A percentile compares a stretch with the other conserved stretches of the same genome.
phyloP scores from a whole-genome alignment of 2,329 filamentous ascomycete species.

The Cercospora sp. region DNA sequence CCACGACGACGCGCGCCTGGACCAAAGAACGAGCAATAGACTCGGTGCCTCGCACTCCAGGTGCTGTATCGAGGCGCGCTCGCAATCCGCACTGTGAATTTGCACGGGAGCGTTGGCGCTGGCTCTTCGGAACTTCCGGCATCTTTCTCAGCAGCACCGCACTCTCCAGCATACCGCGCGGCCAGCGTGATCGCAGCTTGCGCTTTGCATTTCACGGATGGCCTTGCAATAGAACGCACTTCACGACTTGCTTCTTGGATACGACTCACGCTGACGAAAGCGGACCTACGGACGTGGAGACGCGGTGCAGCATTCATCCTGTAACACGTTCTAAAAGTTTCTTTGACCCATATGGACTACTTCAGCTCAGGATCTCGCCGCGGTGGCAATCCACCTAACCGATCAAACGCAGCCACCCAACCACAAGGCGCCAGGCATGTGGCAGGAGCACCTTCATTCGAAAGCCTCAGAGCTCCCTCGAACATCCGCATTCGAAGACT shows the following conservation, averaged over 20 bases:
- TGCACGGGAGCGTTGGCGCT: neutral
- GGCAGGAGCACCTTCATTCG: constrained; percentile 30
- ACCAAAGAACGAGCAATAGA: neutral
- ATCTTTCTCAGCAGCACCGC: neutral
- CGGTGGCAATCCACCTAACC: constrained; percentile 20
- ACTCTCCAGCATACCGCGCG: neutral
- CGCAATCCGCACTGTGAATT: neutral
- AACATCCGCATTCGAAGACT: constrained; percentile 38
- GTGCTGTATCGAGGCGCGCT: neutral
- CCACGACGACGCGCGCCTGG: neutral
- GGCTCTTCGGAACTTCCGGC: neutral
- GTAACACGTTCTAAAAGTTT: neutral
- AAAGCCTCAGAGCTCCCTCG: constrained; percentile 35
- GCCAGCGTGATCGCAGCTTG: neutral
- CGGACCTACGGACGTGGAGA: neutral
- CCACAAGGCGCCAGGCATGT: constrained; percentile 24
- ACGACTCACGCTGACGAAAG: neutral
- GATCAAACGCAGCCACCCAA: constrained; percentile 21
- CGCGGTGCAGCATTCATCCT: neutral
- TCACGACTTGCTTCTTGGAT: neutral
- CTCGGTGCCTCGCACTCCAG: neutral
- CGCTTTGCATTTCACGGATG: neutral
- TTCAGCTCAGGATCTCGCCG: constrained; percentile 27
- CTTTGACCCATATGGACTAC: constrained; percentile 30
- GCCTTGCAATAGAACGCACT: neutral